Conservation (phyloP, 2,329 filamentous ascomycete species). For the Exophiala sideris region DNA sequence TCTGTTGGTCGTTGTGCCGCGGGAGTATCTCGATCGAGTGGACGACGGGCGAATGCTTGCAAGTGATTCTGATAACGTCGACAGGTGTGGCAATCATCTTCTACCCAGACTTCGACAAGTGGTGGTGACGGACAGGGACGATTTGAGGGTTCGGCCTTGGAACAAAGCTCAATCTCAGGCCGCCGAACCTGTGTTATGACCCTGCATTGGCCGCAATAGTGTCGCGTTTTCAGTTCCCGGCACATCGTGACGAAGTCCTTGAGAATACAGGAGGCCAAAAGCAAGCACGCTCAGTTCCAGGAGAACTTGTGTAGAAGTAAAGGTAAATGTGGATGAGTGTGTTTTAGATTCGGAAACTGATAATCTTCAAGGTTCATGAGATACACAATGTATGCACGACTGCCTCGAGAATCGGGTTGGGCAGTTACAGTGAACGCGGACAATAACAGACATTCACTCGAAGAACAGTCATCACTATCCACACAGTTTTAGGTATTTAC, state of each 20-base stretch:
- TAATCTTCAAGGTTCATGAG: too few relatives aligned
- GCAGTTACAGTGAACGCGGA: too few relatives aligned
- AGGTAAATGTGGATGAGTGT: too few relatives aligned
- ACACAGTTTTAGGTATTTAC: too few relatives aligned
- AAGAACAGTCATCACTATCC: too few relatives aligned
- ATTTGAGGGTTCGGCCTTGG: not conserved
- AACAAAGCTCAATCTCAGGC: too few relatives aligned
- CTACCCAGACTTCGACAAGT: not conserved
- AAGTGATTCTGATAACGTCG: not conserved
- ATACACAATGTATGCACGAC: too few relatives aligned
- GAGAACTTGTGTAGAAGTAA: too few relatives aligned
- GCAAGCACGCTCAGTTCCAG: not conserved
- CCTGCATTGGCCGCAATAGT: not conserved
- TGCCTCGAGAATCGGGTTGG: too few relatives aligned
- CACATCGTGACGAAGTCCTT: not conserved
- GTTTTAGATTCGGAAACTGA: too few relatives aligned
- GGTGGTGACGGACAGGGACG: not conserved
- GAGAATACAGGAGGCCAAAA: not conserved
- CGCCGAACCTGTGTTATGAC: not conserved
- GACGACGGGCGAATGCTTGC: not conserved
- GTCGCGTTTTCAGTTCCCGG: not conserved
- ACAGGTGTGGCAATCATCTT: not conserved
- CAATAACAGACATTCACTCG: too few relatives aligned
- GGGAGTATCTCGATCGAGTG: too few relatives aligned
- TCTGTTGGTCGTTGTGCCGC: not conserved